Evolutionary conservation across 2,329 filamentous ascomycete species (phyloP), one percentile per base, ranked within the genome.

Genomic region (Furcasterigmium sp.): DNA sequence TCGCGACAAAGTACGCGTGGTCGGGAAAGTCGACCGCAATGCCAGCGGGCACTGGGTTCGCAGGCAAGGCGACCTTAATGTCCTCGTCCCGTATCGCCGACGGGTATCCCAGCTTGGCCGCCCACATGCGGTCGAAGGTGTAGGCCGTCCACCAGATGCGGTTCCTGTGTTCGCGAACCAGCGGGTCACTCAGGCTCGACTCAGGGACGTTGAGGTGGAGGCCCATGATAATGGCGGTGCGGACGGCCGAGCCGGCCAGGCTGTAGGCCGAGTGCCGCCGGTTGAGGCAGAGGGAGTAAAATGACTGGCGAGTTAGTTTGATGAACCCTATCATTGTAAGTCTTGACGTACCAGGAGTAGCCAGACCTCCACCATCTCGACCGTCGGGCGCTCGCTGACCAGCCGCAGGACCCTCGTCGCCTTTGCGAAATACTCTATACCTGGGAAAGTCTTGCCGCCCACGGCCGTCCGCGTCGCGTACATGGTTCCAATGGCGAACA

Each of bases 11-110:
- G 26, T 62, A 62, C 1, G 53, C 53, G 2, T 54, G 49, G n/a
- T 64, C 60, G 1, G 47, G 52, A 35, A 65, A 65, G 23, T 65
- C 61, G 8, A 55, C 51, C 6, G 41, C 38, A 5, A 37, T 54
- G 1, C 50, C 48, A 0, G 58, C 56, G 2, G 67, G 30, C 1
- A 55, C 50, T 1, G 59, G 53, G 10, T 63, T 59, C 0, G 64
- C 64, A 0, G 70, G 70, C 6, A 68, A 49, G 21, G 69, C 63
- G 5, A 70, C 65, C 25, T 67, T 57, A 4, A 75, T 73, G 17
- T 73, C 72, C 26, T 69, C 62, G 39, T 76, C 72, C 11, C 64
- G 62, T 7, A 76, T 67, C 28, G 70, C 68, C 6, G 69, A 63
- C 0, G 72, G 70, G 20, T 73, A 64, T 0, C 72, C 69, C 40